A percentile compares a stretch with the other conserved stretches of the same genome.
These are phyloP conservation scores for Lactifluus pinguis DNA, from an alignment of 768 basidiomycete genomes.

Conservation along the genomic window DNA sequence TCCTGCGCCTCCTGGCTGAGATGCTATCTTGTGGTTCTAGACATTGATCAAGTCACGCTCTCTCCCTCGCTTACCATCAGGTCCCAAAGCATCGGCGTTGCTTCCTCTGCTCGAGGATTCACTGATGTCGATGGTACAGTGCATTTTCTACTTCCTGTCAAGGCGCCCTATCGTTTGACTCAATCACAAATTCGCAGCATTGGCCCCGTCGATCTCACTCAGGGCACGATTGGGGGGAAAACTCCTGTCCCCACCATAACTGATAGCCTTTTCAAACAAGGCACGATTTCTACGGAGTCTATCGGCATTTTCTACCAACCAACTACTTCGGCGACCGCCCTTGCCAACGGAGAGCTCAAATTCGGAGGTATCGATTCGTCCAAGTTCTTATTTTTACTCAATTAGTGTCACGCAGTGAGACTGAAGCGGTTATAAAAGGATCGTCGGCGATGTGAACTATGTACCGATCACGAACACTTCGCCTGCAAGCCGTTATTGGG, in stretches of 20 bases:
- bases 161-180: neutral
- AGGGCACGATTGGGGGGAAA: slow-evolving; percentile 34
- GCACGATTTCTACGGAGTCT: slow-evolving; percentile 35
- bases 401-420: slow-evolving; percentile 16
- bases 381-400: slow-evolving; percentile 27
- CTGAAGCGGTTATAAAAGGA: slow-evolving; percentile 18
- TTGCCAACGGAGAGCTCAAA: slow-evolving; percentile 44
- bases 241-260: slow-evolving; percentile 43
- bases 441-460: slow-evolving; percentile 29
- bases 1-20: slow-evolving; percentile 14
- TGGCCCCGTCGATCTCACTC: slow-evolving; percentile 43
- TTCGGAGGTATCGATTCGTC: slow-evolving; percentile 44
- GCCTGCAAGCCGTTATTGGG: slow-evolving; percentile 43
- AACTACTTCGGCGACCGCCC: slow-evolving; percentile 27
- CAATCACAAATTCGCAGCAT: slow-evolving; percentile 26
- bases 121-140: slow-evolving; percentile 40
- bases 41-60: slow-evolving; percentile 9
- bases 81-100: slow-evolving; percentile 33
- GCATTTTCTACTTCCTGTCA: neutral
- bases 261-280: slow-evolving; percentile 45
- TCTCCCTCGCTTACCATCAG: slow-evolving; percentile 16
- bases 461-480: slow-evolving; percentile 36
- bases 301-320: slow-evolving; percentile 48
- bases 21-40: neutral
- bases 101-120: slow-evolving; percentile 26